Evolutionary conservation across 768 basidiomycete genomes (phyloP).

Genomic region (Lepiota venenata): DNA sequence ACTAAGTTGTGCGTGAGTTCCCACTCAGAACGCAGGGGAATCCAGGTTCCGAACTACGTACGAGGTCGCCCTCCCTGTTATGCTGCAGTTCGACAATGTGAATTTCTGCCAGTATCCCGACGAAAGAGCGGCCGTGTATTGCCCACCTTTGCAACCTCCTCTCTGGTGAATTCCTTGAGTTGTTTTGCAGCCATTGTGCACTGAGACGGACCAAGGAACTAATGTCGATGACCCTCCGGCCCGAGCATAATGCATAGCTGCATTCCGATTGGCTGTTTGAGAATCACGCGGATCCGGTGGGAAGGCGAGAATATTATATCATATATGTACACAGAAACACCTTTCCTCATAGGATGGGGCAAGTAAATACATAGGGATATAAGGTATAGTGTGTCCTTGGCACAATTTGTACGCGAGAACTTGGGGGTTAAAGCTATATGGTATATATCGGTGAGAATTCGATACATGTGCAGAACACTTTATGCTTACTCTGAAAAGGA

Average conservation of each 20-base stretch:
- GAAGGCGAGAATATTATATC: too few relatives aligned
- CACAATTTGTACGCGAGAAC: too few relatives aligned
- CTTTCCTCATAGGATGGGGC: too few relatives aligned
- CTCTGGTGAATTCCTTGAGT: slow-evolving; percentile 40
- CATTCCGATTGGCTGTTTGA: slow-evolving; percentile 4
- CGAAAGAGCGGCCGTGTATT: not conserved
- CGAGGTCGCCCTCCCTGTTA: slow-evolving; percentile 81
- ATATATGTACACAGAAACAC: not conserved
- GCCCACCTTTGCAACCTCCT: slow-evolving; percentile 68
- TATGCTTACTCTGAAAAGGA: slow-evolving; percentile 51
- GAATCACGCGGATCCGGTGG: not conserved
- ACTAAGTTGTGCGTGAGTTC: slow-evolving; percentile 36
- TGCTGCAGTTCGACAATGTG: slow-evolving; percentile 48
- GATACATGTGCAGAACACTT: not conserved
- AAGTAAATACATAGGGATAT: too few relatives aligned
- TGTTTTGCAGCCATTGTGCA: not conserved
- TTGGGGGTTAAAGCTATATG: too few relatives aligned
- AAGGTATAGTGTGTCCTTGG: too few relatives aligned
- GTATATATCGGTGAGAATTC: too few relatives aligned
- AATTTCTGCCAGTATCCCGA: not conserved
- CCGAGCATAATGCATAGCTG: not conserved
- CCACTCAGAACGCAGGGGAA: not conserved
- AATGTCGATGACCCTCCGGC: not conserved
- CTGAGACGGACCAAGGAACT: too few relatives aligned
- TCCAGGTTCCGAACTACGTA: slow-evolving; percentile 28